These are phyloP conservation scores for Cryphonectria japonica DNA, from an alignment of 2,329 filamentous ascomycete species.

Conservation along the genomic window DNA sequence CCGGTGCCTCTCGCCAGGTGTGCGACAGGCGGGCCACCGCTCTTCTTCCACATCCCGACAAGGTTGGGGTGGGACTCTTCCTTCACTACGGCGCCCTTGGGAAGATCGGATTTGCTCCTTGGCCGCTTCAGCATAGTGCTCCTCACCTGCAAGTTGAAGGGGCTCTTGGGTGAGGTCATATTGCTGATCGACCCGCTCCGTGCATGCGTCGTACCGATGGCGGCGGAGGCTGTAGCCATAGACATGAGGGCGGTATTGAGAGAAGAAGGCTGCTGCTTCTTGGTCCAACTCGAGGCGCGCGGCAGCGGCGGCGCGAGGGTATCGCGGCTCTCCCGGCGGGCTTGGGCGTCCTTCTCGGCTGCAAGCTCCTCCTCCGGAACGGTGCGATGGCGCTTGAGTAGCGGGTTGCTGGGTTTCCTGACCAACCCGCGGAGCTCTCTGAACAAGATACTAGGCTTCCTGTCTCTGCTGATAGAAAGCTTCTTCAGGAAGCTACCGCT, in stretches of 20 bases:
- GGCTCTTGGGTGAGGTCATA: constrained; percentile 57
- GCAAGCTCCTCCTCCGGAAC: constrained; percentile 42
- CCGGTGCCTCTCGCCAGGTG: constrained; percentile 44
- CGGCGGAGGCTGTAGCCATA: constrained; percentile 58
- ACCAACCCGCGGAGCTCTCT: constrained; percentile 55
- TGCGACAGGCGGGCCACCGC: constrained; percentile 58
- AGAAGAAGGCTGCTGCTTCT: constrained; percentile 56
- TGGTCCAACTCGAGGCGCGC: constrained; percentile 55
- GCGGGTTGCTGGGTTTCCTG: constrained; percentile 51
- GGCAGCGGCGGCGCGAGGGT: constrained; percentile 53
- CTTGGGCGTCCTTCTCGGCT: constrained; percentile 37
- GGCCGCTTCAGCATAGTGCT: constrained; percentile 54
- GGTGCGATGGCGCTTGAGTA: constrained; percentile 53
- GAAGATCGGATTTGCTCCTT: constrained; percentile 59
- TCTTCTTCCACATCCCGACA: constrained; percentile 55
- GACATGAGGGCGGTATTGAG: constrained; percentile 62
- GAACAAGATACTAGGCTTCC: constrained; percentile 60
- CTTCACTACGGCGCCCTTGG: constrained; percentile 43
- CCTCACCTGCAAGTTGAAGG: constrained; percentile 51
- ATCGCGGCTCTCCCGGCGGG: constrained; percentile 48
- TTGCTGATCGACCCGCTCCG: constrained; percentile 64
- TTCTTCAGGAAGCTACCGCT: constrained; percentile 68
- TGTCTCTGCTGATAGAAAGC: constrained; percentile 56
- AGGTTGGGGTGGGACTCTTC: constrained; percentile 49
- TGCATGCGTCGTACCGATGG: constrained; percentile 60